phyloP scores from a whole-genome alignment of 306 rosid species.

The Hippophae rhamnoides region DNA sequence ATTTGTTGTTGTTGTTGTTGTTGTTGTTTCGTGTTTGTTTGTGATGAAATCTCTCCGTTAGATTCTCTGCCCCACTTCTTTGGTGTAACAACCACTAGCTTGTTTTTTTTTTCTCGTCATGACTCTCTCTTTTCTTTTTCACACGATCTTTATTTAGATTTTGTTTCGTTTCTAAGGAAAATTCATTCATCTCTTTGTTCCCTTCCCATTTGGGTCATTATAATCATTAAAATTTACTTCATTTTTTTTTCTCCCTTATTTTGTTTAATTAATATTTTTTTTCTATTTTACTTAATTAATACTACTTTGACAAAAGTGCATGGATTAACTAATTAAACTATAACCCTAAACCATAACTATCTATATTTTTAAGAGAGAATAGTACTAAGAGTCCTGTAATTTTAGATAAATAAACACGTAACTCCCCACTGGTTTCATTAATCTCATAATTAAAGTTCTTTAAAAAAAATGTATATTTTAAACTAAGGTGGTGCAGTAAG shows the following conservation, averaged over 20 bases:
- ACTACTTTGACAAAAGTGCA: too few relatives aligned
- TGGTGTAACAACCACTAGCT: conserved; percentile 73
- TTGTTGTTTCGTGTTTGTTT: conserved; percentile 28
- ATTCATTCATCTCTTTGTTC: conserved; percentile 36
- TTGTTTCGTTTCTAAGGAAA: conserved; percentile 52
- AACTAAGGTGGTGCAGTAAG: too few relatives aligned
- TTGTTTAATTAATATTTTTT: too few relatives aligned
- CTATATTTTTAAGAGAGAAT: too few relatives aligned
- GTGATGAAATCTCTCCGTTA: conserved; percentile 45
- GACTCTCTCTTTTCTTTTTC: conserved; percentile 22
- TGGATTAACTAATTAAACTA: too few relatives aligned
- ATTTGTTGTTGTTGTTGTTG: conserved; percentile 6
- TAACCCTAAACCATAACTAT: too few relatives aligned
- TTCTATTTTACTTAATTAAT: conserved; percentile 10
- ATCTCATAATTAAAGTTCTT: too few relatives aligned
- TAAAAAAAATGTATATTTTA: too few relatives aligned
- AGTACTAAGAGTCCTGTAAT: too few relatives aligned
- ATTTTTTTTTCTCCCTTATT: conserved; percentile 20
- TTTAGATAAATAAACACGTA: too few relatives aligned
- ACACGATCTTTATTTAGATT: conserved; percentile 25
- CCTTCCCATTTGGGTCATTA: conserved; percentile 56
- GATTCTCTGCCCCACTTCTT: conserved; percentile 64
- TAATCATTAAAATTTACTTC: conserved; percentile 44
- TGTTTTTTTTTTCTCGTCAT: conserved; percentile 14
- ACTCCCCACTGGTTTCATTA: too few relatives aligned